Conservation (phyloP, 305 asterid genomes). For the Withania somnifera region DNA sequence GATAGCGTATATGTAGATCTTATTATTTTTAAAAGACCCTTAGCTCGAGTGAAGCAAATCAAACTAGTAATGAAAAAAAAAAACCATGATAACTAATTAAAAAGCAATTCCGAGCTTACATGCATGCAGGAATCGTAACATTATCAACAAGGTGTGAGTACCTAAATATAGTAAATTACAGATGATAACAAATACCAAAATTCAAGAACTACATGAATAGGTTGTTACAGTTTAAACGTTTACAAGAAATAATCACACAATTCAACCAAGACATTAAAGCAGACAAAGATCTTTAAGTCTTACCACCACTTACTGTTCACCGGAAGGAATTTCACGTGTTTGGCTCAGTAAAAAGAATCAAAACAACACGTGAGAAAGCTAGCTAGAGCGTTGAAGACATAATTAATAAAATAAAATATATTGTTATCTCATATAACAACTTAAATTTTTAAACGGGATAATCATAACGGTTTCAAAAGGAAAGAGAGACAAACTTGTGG, state of each 20-base stretch:
- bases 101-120: too few relatives aligned
- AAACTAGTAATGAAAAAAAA: too few relatives aligned
- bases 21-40: too few relatives aligned
- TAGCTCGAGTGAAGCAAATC: too few relatives aligned
- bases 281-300: background rate
- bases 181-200: too few relatives aligned
- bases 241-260: background rate
- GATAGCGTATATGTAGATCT: too few relatives aligned
- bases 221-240: background rate
- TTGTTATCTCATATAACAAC: background rate
- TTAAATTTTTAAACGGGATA: background rate
- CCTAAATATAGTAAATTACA: too few relatives aligned
- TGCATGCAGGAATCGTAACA: too few relatives aligned
- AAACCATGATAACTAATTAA: too few relatives aligned
- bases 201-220: too few relatives aligned
- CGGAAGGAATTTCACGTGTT: background rate
- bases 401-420: background rate
- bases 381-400: background rate
- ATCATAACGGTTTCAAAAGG: background rate
- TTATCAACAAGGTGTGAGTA: too few relatives aligned
- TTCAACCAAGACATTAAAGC: accelerated
- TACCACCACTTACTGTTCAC: background rate
- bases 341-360: background rate
- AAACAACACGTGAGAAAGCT: background rate
- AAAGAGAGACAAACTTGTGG: conserved; percentile 23